Evolutionary conservation across 2,329 filamentous ascomycete species (phyloP).

Genomic region (Magnaporthiopsis incrustans): DNA sequence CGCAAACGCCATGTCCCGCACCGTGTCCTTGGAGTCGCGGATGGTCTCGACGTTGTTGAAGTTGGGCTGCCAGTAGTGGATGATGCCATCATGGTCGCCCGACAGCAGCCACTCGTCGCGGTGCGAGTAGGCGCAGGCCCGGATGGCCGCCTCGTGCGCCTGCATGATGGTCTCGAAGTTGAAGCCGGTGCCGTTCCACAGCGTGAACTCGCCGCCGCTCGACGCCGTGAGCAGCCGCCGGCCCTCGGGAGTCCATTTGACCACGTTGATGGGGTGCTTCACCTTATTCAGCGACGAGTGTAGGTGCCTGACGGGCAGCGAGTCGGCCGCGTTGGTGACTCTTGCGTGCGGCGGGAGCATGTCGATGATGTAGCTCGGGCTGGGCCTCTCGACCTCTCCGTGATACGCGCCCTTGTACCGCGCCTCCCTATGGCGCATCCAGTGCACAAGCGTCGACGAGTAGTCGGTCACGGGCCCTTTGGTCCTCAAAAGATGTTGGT

Average conservation of each 20-base stretch:
- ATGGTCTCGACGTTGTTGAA: slow-evolving; percentile 98
- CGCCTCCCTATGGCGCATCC: slow-evolving; percentile 76
- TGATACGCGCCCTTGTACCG: slow-evolving; percentile 64
- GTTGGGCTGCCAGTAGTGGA: slow-evolving; percentile 99
- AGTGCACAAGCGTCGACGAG: slow-evolving; percentile 81
- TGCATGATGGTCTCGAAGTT: slow-evolving; percentile 99
- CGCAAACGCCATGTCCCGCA: slow-evolving; percentile 86
- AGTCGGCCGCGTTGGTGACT: slow-evolving; percentile 67
- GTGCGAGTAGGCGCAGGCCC: slow-evolving; percentile 80
- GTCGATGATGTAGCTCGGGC: slow-evolving; percentile 85
- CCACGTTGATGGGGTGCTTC: slow-evolving; percentile 93
- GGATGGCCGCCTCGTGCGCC: slow-evolving; percentile 83
- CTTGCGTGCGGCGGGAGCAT: slow-evolving; percentile 81
- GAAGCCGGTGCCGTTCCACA: slow-evolving; percentile 98
- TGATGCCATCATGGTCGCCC: slow-evolving; percentile 85
- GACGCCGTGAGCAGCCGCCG: slow-evolving; percentile 85
- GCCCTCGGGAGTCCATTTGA: slow-evolving; percentile 95
- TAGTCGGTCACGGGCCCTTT: slow-evolving; percentile 88
- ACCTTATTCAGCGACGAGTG: slow-evolving; percentile 99
- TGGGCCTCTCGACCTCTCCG: slow-evolving; percentile 76
- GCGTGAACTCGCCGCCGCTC: slow-evolving; percentile 92
- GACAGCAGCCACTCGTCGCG: slow-evolving; percentile 96
- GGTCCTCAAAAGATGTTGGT: not conserved
- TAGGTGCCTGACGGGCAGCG: slow-evolving; percentile 87
- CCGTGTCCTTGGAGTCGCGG: slow-evolving; percentile 80